Evolutionary conservation across 257 asterid genomes (phyloP), one percentile per base, ranked within the genome.

Genomic region (Oldenlandia corymbosa): DNA sequence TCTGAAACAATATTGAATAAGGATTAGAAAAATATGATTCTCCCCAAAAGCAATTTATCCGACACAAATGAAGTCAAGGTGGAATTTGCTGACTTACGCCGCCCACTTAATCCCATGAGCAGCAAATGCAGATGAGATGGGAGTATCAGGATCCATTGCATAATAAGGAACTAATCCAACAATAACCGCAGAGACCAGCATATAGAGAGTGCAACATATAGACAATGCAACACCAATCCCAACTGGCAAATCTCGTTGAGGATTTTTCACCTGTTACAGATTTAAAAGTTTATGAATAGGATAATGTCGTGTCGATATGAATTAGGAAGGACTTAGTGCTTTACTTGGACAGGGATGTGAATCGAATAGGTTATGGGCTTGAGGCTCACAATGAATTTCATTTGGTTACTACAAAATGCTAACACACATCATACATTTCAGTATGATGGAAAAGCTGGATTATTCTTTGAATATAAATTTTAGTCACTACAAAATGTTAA

Each of bases 111-210:
- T 55, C 48, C 91, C 99, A 60, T 85, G 93, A 71, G 81, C 79
- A 58, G 86, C 68, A 69, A 92, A 89, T 26, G 99, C 99, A n/a
- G 99, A 89, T 46, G 99, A 89, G 71, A 92, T 89, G 12, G 99
- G 99, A 69, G 97, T 92, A 74, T 89, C 99, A 16, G 97, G 96
- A 75, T 92, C 97, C 97, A 92, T 81, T 10, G 84, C 82, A 69
- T 85, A 92, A 72, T 87, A 92, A 20, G 99, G 99, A 46, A 92
- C 99, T 65, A 92, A 79, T 64, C 99, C 99, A 58, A 92, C 97
- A 66, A 92, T 78, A 49, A 92, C 91, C 1, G 95, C 99, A 55
- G 99, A 92, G 71, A 92, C 99, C 78, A 92, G 56, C 99, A 92
- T 92, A 76, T 92, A 92, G 39, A 92, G 67, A 5, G 76, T 60